Evolutionary conservation across 2,329 filamentous ascomycete genomes (phyloP).

Genomic region (Exutisphaerella laricina): DNA sequence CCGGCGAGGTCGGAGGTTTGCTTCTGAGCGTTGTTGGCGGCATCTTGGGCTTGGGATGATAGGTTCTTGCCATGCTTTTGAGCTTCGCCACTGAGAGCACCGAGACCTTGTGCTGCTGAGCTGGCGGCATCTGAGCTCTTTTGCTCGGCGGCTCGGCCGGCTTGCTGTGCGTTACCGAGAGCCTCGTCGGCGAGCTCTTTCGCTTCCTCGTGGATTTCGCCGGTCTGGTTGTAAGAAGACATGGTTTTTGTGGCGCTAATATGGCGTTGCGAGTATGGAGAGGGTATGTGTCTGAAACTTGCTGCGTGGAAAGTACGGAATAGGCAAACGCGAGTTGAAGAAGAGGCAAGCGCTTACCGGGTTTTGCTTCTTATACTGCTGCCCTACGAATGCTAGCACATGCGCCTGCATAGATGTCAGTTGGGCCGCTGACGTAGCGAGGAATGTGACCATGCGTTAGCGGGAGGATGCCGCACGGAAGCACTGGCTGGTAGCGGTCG

Average conservation of each 20-base stretch:
- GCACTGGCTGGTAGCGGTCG: no score
- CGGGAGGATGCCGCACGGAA: no score
- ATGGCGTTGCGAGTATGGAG: no score
- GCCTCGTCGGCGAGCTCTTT: conserved; percentile 3
- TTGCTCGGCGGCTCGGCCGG: background rate
- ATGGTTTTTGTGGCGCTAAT: background rate
- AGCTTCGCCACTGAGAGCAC: background rate
- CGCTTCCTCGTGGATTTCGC: conserved; percentile 1
- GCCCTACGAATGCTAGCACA: no score
- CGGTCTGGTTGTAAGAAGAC: conserved; percentile 1
- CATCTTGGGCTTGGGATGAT: conserved; percentile 1
- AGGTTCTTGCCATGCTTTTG: conserved; percentile 2
- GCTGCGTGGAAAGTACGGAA: background rate
- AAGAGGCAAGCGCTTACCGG: background rate
- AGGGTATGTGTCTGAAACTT: background rate
- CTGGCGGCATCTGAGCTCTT: background rate
- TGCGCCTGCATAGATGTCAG: no score
- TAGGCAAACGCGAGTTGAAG: background rate
- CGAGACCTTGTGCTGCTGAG: background rate
- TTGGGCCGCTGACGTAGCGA: background rate
- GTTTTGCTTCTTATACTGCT: background rate
- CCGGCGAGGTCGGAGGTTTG: background rate
- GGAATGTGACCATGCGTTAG: background rate
- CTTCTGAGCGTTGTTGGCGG: background rate
- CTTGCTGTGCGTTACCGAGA: background rate